Conservation (phyloP, 148 eudicot species). For the Rhododendron griersonianum region DNA sequence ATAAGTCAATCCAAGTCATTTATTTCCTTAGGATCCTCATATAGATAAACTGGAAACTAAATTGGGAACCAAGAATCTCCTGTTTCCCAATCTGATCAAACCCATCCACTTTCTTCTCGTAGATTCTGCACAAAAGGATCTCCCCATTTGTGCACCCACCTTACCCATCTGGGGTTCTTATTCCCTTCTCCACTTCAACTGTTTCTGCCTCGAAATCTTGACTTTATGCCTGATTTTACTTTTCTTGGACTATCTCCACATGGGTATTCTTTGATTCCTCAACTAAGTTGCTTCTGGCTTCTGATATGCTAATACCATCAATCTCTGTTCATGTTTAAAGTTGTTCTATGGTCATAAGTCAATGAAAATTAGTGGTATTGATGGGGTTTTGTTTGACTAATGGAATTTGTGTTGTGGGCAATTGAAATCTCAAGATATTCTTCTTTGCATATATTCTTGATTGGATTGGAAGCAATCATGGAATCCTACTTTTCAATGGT, state of each 20-base stretch:
- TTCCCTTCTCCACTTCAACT: constrained; percentile 5
- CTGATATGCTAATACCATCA: neutral
- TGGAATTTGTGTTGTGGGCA: constrained; percentile 1
- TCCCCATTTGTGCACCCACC: neutral
- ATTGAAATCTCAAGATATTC: neutral
- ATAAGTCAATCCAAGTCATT: too few species aligned
- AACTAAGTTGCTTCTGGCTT: neutral
- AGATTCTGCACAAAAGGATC: neutral
- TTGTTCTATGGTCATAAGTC: neutral
- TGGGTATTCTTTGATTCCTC: constrained; percentile 7
- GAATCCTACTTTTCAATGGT: neutral
- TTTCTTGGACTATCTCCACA: neutral
- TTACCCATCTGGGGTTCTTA: constrained; percentile 1
- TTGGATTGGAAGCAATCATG: neutral
- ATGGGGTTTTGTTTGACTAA: neutral
- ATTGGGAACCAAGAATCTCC: neutral
- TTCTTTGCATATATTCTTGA: constrained; percentile 6
- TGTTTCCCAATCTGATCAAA: neutral
- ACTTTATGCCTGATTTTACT: neutral
- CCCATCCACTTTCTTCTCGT: neutral
- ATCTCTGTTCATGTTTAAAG: neutral
- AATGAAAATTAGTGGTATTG: neutral
- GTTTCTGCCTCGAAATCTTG: neutral
- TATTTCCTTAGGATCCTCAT: too few species aligned
- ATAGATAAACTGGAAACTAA: too few species aligned